These are phyloP conservation scores for Talaromyces islandicus DNA, from an alignment of 2,329 filamentous ascomycete species.

Conservation along the genomic window DNA sequence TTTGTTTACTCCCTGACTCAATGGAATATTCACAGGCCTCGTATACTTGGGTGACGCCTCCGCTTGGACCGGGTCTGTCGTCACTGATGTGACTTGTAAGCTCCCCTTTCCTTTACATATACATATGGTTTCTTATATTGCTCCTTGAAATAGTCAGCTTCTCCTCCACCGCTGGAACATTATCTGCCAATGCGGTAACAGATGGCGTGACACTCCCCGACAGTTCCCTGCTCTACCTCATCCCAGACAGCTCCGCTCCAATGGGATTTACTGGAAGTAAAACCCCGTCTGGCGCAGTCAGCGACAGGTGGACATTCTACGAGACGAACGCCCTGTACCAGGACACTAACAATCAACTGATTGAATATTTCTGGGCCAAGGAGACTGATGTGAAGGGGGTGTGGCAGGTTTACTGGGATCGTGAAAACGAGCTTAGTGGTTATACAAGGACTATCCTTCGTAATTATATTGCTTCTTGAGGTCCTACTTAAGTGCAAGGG, in stretches of 20 bases:
- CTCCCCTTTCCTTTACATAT: background rate
- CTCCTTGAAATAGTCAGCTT: background rate
- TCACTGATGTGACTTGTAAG: background rate
- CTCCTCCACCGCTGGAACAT: background rate
- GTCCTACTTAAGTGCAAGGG: background rate
- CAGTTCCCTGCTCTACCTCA: background rate
- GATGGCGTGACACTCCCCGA: background rate
- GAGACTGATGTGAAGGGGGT: background rate
- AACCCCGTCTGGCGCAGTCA: background rate
- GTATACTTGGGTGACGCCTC: background rate
- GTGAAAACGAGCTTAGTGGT: background rate
- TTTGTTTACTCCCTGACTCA: background rate
- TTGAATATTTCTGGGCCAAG: background rate
- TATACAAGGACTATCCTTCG: background rate
- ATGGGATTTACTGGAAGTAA: background rate
- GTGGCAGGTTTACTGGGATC: background rate
- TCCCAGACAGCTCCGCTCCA: background rate
- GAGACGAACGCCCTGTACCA: background rate
- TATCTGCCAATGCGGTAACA: background rate
- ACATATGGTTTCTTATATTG: background rate
- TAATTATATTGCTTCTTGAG: background rate
- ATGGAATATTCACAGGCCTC: background rate
- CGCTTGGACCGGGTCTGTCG: background rate
- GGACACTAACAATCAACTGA: background rate
- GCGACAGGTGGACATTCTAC: background rate